phyloP scores from a whole-genome alignment of 1,139 yeast species.

The Sugiyamaella xylanicola region DNA sequence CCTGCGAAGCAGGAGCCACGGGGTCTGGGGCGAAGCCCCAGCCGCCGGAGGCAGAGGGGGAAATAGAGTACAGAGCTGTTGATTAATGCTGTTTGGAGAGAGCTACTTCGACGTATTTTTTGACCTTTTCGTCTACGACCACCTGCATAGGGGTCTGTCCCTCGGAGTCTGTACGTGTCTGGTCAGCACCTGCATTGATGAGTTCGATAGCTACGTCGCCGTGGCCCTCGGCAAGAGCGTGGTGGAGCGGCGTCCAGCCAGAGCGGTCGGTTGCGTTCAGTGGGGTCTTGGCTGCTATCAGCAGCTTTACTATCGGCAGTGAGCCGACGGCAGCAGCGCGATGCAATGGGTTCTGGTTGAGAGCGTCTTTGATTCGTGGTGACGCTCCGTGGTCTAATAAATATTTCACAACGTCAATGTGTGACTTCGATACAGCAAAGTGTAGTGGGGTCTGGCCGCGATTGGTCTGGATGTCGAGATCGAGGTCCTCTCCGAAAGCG shows the following conservation, averaged over 20 bases:
- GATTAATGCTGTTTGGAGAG: slow-evolving; percentile 6
- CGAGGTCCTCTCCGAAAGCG: slow-evolving; percentile 37
- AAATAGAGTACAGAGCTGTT: not conserved
- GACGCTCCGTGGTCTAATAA: slow-evolving; percentile 61
- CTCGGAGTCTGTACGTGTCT: slow-evolving; percentile 49
- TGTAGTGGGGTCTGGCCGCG: slow-evolving; percentile 78
- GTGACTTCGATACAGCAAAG: slow-evolving; percentile 72
- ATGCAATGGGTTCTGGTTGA: slow-evolving; percentile 68
- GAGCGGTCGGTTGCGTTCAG: slow-evolving; percentile 66
- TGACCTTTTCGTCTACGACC: slow-evolving; percentile 62
- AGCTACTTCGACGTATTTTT: slow-evolving; percentile 37
- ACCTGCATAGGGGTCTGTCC: slow-evolving; percentile 64
- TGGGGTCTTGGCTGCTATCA: slow-evolving; percentile 60
- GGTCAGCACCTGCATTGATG: slow-evolving; percentile 69
- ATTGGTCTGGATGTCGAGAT: slow-evolving; percentile 55
- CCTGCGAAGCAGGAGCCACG: slow-evolving; percentile 3
- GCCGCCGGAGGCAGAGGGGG: not conserved
- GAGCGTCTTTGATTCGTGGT: slow-evolving; percentile 65
- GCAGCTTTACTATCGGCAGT: slow-evolving; percentile 52
- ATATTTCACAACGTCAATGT: slow-evolving; percentile 53
- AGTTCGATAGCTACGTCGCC: slow-evolving; percentile 71
- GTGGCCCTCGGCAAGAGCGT: slow-evolving; percentile 90
- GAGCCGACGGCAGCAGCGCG: slow-evolving; percentile 86
- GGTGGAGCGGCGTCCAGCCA: slow-evolving; percentile 89
- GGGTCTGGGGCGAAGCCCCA: slow-evolving; percentile 1